These are phyloP conservation scores for Populus hybrid DNA, from an alignment of 441 rosid species.

Conservation along the genomic window DNA sequence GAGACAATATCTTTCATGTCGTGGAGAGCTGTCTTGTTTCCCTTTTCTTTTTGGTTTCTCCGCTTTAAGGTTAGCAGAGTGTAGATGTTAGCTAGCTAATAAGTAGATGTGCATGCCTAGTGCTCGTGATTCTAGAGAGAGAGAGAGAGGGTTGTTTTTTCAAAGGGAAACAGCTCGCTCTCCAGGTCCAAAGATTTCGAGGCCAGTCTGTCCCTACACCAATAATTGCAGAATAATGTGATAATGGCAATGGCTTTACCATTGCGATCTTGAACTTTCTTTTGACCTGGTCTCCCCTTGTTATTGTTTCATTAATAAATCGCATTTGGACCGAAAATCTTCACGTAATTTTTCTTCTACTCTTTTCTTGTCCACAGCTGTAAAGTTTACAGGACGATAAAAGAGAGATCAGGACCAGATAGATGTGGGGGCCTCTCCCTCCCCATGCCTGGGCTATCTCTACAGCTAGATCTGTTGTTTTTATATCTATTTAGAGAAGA, in stretches of 20 bases:
- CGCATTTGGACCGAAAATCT: constrained; percentile 23
- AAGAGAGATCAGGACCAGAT: constrained; percentile 2
- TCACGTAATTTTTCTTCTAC: constrained; percentile 18
- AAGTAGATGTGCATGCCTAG: constrained; percentile 28
- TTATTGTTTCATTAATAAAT: constrained; percentile 17
- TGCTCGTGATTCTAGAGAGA: constrained; percentile 22
- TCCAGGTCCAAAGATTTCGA: constrained; percentile 36
- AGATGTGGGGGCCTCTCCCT: not conserved
- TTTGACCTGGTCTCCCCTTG: constrained; percentile 39
- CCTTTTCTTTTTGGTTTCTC: constrained; percentile 22
- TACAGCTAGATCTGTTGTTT: not conserved
- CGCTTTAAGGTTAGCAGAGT: constrained; percentile 36
- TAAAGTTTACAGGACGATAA: constrained; percentile 32
- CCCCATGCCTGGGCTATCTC: not conserved
- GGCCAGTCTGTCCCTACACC: constrained; percentile 49
- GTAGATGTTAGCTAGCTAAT: not conserved
- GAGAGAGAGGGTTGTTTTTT: constrained; percentile 16
- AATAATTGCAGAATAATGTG: constrained; percentile 62
- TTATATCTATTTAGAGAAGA: not conserved
- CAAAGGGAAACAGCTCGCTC: constrained; percentile 71
- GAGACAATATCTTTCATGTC: constrained; percentile 46
- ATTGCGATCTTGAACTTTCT: constrained; percentile 8
- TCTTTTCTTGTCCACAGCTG: constrained; percentile 40
- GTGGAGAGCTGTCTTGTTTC: constrained; percentile 38
- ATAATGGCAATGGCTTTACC: constrained; percentile 25